Evolutionary conservation across 257 asterid genomes (phyloP), one percentile per base, ranked within the genome.

Genomic region (Euphrasia confusa): DNA sequence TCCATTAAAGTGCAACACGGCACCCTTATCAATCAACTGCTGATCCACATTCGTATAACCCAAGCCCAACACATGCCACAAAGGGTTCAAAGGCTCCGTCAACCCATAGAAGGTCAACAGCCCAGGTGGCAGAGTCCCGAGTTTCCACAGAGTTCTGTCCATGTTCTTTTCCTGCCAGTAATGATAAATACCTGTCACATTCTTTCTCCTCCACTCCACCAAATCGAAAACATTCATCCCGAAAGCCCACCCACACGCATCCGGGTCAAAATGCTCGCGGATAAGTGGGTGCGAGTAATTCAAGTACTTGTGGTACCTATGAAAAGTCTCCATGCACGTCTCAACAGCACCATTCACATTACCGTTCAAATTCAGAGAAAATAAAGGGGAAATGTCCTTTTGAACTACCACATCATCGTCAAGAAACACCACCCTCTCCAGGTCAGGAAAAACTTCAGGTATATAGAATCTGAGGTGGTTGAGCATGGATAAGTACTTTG

Each of bases 251-350:
- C 90, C 90, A 37, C 87, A 83, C 2, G 90, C 87, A 40, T 84
- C 88, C 0, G 88, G 91, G 44, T 84, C 91, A 4, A 84, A 84
- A 67, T 84, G 88, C 67, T 77, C 80, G 4, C 82, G 85, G 2
- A 84, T 84, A n/a, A 84, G 75, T 10, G 88, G 91, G 74, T 81
- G 88, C 18, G 91, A 84, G 74, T 79, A 84, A 69, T 84, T 84
- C 61, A 84, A 60, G 71, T 81, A 84, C 77, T 81, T 84, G 71
- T 84, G 88, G 66, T 78, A 84, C 55, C 91, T 73, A 37, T 84
- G 91, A 58, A 84, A 84, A 26, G 88, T 81, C 61, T 81, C 84
- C 85, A 75, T 79, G 76, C 91, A 84, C 11, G 91, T 81, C 73
- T 81, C 88, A 4, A 84, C 88, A 3, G 88, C 91, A 11, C 85